These are phyloP conservation scores for Rhodotorula sp. DNA, from an alignment of 1,284 basidiomycete genomes.

Conservation along the genomic window DNA sequence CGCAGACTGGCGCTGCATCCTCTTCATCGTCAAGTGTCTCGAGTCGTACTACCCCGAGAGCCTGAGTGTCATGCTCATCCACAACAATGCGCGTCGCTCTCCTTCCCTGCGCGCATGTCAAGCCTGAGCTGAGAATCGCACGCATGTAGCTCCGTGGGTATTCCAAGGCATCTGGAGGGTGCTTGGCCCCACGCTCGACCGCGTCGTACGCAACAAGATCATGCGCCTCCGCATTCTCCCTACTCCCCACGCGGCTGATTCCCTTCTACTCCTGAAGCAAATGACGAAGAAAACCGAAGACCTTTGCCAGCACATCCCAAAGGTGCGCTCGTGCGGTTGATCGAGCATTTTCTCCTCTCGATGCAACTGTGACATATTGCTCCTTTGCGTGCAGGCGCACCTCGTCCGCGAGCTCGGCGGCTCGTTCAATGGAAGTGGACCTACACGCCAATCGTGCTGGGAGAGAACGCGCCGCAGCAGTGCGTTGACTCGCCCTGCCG, in stretches of 20 bases:
- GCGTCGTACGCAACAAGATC: slow-evolving; percentile 47
- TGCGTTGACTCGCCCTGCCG: background rate
- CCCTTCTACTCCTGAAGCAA: background rate
- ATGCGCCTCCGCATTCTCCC: background rate
- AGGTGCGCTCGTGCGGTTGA: background rate
- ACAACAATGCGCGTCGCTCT: slow-evolving; percentile 42
- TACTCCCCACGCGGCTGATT: background rate
- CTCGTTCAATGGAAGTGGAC: slow-evolving; percentile 41
- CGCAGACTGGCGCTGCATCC: slow-evolving; percentile 38
- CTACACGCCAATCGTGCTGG: slow-evolving; percentile 40
- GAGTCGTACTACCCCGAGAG: slow-evolving; percentile 53
- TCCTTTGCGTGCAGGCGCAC: slow-evolving; percentile 11
- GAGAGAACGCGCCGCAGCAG: slow-evolving; percentile 50
- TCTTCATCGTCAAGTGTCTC: slow-evolving; percentile 42
- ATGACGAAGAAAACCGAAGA: slow-evolving; percentile 48
- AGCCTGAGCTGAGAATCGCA: slow-evolving; percentile 32
- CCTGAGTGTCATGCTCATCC: slow-evolving; percentile 50
- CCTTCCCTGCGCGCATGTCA: too few species aligned
- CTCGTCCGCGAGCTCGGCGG: slow-evolving; percentile 43
- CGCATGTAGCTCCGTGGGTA: slow-evolving; percentile 52
- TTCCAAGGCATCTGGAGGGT: slow-evolving; percentile 50
- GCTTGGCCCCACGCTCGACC: slow-evolving; percentile 45
- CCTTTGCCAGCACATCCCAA: slow-evolving; percentile 40
- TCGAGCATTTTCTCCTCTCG: background rate
- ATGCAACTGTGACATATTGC: background rate